A percentile compares a stretch with the other conserved stretches of the same genome.
phyloP scores from a whole-genome alignment of 2,329 filamentous ascomycete species.

The Cladobotryum mycophilum region DNA sequence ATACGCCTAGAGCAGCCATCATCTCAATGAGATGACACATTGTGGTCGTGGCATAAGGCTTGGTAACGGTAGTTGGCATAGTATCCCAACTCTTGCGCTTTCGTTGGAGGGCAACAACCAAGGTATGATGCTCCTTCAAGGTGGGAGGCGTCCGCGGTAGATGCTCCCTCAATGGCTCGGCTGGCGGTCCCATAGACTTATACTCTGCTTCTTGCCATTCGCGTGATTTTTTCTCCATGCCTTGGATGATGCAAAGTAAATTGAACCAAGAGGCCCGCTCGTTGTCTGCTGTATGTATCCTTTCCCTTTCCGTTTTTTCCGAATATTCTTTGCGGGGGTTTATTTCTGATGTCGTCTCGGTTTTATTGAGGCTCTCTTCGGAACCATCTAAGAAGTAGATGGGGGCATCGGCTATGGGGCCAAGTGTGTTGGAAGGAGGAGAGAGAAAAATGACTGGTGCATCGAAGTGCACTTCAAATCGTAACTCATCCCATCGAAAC shows the following conservation, averaged over 20 bases:
- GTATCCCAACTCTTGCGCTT: slow-evolving; percentile 45
- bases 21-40: slow-evolving; percentile 51
- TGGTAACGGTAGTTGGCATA: slow-evolving; percentile 41
- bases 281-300: slow-evolving; percentile 49
- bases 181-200: slow-evolving; percentile 17
- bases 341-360: slow-evolving; percentile 26
- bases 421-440: slow-evolving; percentile 33
- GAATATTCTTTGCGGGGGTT: slow-evolving; percentile 23
- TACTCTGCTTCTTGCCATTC: slow-evolving; percentile 38
- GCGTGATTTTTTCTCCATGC: slow-evolving; percentile 43
- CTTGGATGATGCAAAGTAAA: slow-evolving; percentile 43
- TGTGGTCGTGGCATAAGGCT: slow-evolving; percentile 48
- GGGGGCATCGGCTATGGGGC: slow-evolving; percentile 24
- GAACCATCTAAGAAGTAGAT: slow-evolving; percentile 37
- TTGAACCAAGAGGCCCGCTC: slow-evolving; percentile 50
- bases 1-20: slow-evolving; percentile 46
- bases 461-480: slow-evolving; percentile 44
- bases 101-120: slow-evolving; percentile 42
- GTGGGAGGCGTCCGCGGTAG: slow-evolving; percentile 20
- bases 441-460: slow-evolving; percentile 46
- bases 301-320: slow-evolving; percentile 22
- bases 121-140: slow-evolving; percentile 29
- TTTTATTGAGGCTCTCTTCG: slow-evolving; percentile 28
- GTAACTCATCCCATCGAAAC: slow-evolving; percentile 38
- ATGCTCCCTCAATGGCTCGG: slow-evolving; percentile 8